These are phyloP conservation scores for Myriosclerotinia scirpicola DNA, from an alignment of 2,329 filamentous ascomycete genomes.

Conservation along the genomic window DNA sequence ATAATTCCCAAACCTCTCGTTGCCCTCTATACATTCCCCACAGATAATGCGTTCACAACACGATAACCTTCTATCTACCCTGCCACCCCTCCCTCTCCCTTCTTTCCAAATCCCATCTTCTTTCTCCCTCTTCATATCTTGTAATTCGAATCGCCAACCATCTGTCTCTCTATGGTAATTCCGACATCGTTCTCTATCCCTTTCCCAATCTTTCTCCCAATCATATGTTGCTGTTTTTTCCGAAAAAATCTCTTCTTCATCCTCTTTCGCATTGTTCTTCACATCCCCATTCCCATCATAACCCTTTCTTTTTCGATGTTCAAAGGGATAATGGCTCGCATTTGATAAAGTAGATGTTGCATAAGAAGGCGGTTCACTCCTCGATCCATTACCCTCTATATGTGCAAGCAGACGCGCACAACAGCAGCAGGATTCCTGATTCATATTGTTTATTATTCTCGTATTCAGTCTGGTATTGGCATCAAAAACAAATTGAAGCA, in stretches of 20 bases:
- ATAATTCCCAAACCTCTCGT: slow-evolving; percentile 12
- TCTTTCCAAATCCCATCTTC: not conserved
- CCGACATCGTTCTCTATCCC: not conserved
- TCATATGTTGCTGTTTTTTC: not conserved
- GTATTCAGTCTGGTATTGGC: not conserved
- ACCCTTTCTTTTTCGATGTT: not conserved
- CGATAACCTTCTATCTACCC: not conserved
- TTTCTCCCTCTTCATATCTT: not conserved
- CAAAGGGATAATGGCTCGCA: not conserved
- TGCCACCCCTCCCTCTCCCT: not conserved
- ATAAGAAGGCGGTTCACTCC: not conserved
- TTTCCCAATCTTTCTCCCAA: not conserved
- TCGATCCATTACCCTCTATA: not conserved
- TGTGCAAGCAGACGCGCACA: slow-evolving; percentile 14
- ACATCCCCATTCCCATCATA: not conserved
- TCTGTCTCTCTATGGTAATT: not conserved
- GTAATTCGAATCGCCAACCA: not conserved
- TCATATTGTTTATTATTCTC: not conserved
- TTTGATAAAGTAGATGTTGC: not conserved
- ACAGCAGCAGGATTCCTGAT: slow-evolving; percentile 8
- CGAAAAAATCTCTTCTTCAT: not conserved
- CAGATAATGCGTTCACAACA: slow-evolving; percentile 20
- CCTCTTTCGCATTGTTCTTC: not conserved
- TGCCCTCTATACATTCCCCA: slow-evolving; percentile 10
- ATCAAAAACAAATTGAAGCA: not conserved